phyloP scores from a whole-genome alignment of 805 yeast species.

The Suhomyces canberraensis region DNA sequence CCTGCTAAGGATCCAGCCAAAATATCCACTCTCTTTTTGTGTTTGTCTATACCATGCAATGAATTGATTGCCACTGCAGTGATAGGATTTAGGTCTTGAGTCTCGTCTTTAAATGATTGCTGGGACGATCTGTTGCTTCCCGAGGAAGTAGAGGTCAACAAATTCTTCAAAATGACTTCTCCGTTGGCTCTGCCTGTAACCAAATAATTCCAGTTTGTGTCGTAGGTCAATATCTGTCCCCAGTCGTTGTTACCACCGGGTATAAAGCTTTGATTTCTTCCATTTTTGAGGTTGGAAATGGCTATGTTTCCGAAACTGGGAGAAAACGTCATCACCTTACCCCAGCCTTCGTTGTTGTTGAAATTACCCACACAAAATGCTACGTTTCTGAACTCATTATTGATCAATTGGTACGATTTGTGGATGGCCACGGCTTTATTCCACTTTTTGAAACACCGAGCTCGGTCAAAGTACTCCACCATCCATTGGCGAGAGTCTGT shows the following conservation, averaged over 20 bases:
- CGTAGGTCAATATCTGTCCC: constrained; percentile 16
- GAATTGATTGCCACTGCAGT: constrained; percentile 18
- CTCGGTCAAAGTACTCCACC: constrained; percentile 43
- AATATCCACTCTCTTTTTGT: constrained; percentile 22
- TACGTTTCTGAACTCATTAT: constrained; percentile 23
- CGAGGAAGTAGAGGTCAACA: constrained; percentile 30
- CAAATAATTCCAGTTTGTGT: constrained; percentile 32
- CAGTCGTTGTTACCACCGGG: constrained; percentile 27
- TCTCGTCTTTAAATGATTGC: constrained; percentile 12
- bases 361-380: constrained; percentile 25
- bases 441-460: constrained; percentile 36
- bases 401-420: constrained; percentile 27
- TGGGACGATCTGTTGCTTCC: constrained; percentile 22
- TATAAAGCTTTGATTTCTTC: constrained; percentile 35
- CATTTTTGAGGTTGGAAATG: constrained; percentile 30
- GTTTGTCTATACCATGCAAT: constrained; percentile 17
- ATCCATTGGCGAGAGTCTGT: constrained; percentile 46
- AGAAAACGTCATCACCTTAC: constrained; percentile 28
- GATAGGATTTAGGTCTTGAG: constrained; percentile 10
- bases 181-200: constrained; percentile 28
- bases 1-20: constrained; percentile 25
- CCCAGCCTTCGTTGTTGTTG: constrained; percentile 16
- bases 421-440: constrained; percentile 29
- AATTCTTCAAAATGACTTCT: constrained; percentile 29
- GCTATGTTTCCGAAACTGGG: constrained; percentile 26